phyloP scores from a whole-genome alignment of 192 early-diverging fungal genomes.

The Coemansia sp. region DNA sequence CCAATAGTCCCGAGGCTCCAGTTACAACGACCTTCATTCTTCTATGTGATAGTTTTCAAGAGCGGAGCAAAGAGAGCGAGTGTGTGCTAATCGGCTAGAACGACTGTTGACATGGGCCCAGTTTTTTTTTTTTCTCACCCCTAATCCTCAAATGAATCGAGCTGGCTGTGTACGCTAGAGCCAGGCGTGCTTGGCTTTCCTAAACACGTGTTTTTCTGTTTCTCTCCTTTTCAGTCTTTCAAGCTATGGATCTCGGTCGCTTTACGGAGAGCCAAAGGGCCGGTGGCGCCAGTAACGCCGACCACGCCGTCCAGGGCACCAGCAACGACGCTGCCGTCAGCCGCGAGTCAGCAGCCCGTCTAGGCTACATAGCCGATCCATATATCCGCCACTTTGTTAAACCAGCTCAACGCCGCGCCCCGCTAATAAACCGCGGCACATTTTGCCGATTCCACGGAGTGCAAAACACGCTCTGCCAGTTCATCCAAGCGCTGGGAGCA shows the following conservation, averaged over 20 bases:
- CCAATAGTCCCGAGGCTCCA: constrained; percentile 80
- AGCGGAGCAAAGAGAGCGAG: too few relatives aligned
- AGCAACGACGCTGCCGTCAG: constrained; percentile 88
- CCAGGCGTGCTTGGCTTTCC: too few relatives aligned
- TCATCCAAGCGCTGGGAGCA: constrained; percentile 41
- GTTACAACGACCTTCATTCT: constrained; percentile 69
- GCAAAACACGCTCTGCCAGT: constrained; percentile 64
- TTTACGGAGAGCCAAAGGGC: constrained; percentile 1
- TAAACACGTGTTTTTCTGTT: too few relatives aligned
- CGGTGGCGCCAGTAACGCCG: constrained; percentile 45
- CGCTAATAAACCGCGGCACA: constrained; percentile 93
- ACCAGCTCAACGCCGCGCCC: constrained; percentile 70
- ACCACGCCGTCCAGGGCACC: constrained; percentile 79
- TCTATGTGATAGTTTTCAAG: background rate
- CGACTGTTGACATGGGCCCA: background rate
- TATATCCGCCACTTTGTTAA: constrained; percentile 81
- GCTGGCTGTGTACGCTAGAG: background rate
- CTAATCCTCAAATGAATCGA: background rate
- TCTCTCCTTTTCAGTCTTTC: background rate
- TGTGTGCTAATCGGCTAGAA: too few relatives aligned
- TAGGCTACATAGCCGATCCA: constrained; percentile 81
- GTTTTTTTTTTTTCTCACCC: background rate
- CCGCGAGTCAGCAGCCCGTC: constrained; percentile 78
- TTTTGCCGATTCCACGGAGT: constrained; percentile 72
- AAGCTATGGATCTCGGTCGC: background rate